Percentiles rank a stretch among this genome's conserved stretches.
Conservation (phyloP, 208 protist genomes). For the Blechomonas ayalai region DNA sequence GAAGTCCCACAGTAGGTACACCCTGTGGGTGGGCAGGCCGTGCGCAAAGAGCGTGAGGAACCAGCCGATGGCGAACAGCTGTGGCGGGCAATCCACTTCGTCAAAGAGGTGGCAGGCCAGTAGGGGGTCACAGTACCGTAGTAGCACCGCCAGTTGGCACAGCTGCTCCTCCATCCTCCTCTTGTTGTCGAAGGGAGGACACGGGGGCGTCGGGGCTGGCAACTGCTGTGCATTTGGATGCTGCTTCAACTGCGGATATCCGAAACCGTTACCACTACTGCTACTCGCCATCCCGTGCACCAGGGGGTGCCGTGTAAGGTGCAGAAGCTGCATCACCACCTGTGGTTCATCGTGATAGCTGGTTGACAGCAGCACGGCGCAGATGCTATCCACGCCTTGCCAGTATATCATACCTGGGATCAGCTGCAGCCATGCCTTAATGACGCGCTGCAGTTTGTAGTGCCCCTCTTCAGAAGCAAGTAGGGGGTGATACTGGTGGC, state of each 20-base stretch:
- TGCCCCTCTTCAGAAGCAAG: conserved; percentile 69
- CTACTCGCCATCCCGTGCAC: conserved; percentile 14
- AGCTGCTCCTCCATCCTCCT: conserved; percentile 74
- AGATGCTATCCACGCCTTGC: conserved; percentile 93
- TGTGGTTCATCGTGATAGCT: conserved; percentile 62
- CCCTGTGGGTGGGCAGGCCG: conserved; percentile 80
- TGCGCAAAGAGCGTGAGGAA: conserved; percentile 90
- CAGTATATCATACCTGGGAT: conserved; percentile 74
- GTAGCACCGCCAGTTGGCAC: conserved; percentile 34
- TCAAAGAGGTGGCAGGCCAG: conserved; percentile 85
- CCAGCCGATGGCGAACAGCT: conserved; percentile 95
- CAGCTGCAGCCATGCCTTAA: conserved; percentile 78
- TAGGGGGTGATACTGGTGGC: conserved; percentile 91
- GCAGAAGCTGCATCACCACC: conserved; percentile 66
- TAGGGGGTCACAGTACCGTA: conserved; percentile 85
- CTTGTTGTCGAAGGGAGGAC: conserved; percentile 1
- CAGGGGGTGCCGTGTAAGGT: conserved; percentile 78
- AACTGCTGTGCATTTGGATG: not conserved
- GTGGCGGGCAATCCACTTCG: conserved; percentile 65
- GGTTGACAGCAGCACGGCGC: conserved; percentile 75
- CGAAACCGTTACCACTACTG: not conserved
- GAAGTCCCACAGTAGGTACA: conserved; percentile 90
- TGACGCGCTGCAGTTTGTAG: conserved; percentile 50
- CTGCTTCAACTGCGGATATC: not conserved
- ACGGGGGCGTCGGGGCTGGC: conserved; percentile 16